Evolutionary conservation across 2,329 filamentous ascomycete genomes (phyloP).

Genomic region (Colletotrichum sp.): DNA sequence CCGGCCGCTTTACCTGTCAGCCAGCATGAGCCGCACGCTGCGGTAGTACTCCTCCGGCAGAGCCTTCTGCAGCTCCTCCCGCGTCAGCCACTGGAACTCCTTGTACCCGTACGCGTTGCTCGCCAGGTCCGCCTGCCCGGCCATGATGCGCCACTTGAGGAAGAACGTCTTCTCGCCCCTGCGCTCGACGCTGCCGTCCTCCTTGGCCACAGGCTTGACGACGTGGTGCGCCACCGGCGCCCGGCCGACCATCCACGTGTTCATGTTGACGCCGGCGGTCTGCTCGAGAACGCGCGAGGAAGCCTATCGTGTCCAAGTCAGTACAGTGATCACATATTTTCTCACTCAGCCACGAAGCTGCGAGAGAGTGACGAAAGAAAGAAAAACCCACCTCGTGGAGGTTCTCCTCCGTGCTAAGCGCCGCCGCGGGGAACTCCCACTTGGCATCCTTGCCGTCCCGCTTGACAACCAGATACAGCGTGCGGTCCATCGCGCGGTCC

Average conservation of each 20-base stretch:
- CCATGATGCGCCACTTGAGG: conserved; percentile 95
- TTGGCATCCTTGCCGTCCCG: conserved; percentile 67
- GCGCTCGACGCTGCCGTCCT: conserved; percentile 45
- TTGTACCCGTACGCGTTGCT: conserved; percentile 74
- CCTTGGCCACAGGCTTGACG: conserved; percentile 52
- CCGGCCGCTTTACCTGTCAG: conserved; percentile 63
- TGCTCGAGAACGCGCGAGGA: conserved; percentile 80
- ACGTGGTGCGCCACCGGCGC: conserved; percentile 85
- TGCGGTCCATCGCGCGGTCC: conserved; percentile 79
- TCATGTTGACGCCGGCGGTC: conserved; percentile 92
- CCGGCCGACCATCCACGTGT: conserved; percentile 95
- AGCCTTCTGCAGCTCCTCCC: conserved; percentile 79
- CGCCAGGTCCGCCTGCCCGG: conserved; percentile 85
- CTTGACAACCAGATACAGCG: conserved; percentile 87
- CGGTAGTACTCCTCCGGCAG: conserved; percentile 75
- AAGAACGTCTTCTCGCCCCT: conserved; percentile 89
- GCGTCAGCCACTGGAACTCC: conserved; percentile 92
- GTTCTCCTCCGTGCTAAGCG: conserved; percentile 73
- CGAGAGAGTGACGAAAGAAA: not conserved
- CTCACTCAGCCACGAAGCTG: not conserved
- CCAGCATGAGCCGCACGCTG: conserved; percentile 82
- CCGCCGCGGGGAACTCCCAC: conserved; percentile 85
- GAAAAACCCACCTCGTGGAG: conserved; percentile 75
- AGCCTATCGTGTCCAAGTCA: conserved; percentile 58
- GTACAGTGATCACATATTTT: not conserved